Conservation (phyloP, 2,329 filamentous ascomycete species). For the Juglanconis juglandina region DNA sequence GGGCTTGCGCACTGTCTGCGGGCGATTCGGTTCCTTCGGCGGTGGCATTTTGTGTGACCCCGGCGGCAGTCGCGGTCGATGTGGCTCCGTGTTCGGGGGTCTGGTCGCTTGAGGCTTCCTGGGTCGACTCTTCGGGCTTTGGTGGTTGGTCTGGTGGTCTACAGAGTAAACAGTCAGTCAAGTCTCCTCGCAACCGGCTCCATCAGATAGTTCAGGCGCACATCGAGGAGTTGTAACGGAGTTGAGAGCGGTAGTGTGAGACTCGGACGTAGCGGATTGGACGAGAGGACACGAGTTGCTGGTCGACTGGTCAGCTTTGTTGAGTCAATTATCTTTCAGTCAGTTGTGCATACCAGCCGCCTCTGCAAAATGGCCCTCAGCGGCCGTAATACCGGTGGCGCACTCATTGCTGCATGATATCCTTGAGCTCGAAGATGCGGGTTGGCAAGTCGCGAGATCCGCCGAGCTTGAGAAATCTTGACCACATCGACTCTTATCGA, state of each 20-base stretch:
- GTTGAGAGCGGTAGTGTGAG: conserved; percentile 11
- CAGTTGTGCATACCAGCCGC: conserved; percentile 24
- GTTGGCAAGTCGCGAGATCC: conserved; percentile 4
- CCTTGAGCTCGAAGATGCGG: conserved; percentile 3
- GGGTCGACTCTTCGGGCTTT: conserved; percentile 3
- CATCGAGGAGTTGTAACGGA: conserved; percentile 17
- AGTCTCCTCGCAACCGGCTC: not conserved
- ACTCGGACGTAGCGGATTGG: conserved; percentile 13
- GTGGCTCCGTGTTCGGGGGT: not conserved
- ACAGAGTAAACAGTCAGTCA: not conserved
- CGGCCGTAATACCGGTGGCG: conserved; percentile 34
- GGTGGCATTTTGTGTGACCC: not conserved
- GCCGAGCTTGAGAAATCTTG: conserved; percentile 13
- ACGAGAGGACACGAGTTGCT: conserved; percentile 23
- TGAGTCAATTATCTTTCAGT: not conserved
- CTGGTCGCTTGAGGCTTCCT: conserved; percentile 1
- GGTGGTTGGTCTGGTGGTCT: conserved; percentile 11
- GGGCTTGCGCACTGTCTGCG: not conserved
- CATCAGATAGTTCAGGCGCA: not conserved
- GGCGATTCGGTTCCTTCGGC: conserved; percentile 5
- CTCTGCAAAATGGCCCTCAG: conserved; percentile 29
- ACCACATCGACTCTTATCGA: conserved; percentile 16
- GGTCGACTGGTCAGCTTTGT: conserved; percentile 10
- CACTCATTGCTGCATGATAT: conserved; percentile 29
- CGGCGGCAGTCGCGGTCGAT: not conserved